phyloP scores from a whole-genome alignment of 345 rosid species.

The Isatis tinctoria region DNA sequence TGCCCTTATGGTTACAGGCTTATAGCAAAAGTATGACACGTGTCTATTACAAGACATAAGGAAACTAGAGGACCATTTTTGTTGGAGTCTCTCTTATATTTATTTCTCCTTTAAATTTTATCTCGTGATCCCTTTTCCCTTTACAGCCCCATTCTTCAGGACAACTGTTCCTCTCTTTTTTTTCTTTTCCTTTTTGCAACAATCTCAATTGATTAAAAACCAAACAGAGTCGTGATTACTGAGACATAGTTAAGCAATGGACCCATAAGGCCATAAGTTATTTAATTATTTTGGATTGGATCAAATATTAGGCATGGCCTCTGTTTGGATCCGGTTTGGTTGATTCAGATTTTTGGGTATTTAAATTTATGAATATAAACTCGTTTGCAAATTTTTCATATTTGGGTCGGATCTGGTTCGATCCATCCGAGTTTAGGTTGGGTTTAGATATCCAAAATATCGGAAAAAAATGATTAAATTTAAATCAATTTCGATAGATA shows the following conservation, averaged over 20 bases:
- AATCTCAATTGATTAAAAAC: neutral
- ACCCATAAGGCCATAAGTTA: no score
- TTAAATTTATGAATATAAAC: no score
- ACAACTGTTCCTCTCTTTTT: conserved; percentile 5
- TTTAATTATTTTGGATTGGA: neutral
- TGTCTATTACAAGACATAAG: neutral
- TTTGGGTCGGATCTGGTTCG: no score
- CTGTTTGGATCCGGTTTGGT: no score
- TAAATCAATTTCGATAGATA: no score
- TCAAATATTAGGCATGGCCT: no score
- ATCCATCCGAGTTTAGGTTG: no score
- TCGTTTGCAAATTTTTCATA: no score
- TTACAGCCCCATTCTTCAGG: conserved; percentile 22
- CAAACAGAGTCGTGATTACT: neutral
- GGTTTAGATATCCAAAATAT: no score
- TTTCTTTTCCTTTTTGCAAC: neutral
- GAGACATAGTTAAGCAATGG: neutral
- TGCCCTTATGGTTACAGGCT: neutral
- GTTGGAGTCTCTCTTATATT: neutral
- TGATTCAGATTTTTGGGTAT: no score
- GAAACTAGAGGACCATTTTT: neutral
- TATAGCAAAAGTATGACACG: conserved; percentile 4
- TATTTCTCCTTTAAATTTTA: conserved; percentile 11
- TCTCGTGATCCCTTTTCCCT: conserved; percentile 24
- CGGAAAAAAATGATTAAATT: no score